phyloP scores from a whole-genome alignment of 1,284 basidiomycete species.

The Ceratobasidium theobromae region DNA sequence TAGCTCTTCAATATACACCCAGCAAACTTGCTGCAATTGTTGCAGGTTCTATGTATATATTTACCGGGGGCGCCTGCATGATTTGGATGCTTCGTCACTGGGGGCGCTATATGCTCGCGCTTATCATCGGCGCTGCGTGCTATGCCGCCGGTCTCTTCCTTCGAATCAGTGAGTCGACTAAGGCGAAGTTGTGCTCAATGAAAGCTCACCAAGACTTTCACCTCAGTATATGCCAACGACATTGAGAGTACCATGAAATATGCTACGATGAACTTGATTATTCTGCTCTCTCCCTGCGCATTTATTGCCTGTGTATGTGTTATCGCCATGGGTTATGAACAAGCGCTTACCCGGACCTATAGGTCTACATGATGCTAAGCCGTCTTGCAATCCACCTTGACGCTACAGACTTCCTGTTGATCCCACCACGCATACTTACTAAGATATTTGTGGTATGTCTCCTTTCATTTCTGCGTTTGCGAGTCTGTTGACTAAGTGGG shows the following conservation, averaged over 20 bases:
- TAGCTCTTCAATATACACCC: constrained; percentile 20
- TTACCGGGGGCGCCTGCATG: background rate
- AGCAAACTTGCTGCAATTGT: constrained; percentile 5
- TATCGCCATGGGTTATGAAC: background rate
- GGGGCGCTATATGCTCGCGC: constrained; percentile 14
- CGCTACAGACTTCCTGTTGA: constrained; percentile 54
- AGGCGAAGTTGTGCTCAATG: too few relatives aligned
- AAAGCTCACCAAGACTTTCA: background rate
- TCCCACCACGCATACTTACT: constrained; percentile 56
- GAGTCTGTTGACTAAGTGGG: background rate
- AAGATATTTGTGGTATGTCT: constrained; percentile 48
- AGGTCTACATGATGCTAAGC: constrained; percentile 66
- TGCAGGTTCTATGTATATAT: background rate
- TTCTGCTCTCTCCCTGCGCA: constrained; percentile 63
- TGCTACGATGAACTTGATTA: constrained; percentile 61
- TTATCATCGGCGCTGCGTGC: background rate
- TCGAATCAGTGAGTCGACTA: too few relatives aligned
- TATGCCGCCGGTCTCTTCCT: constrained; percentile 13
- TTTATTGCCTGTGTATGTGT: constrained; percentile 59
- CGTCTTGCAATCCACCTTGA: constrained; percentile 57
- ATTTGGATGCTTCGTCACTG: background rate
- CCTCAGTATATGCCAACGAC: constrained; percentile 40
- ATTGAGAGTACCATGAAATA: constrained; percentile 44
- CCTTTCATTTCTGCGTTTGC: background rate
- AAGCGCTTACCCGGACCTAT: background rate